Evolutionary conservation across 192 early-diverging fungal genomes (phyloP), one percentile per base, ranked within the genome.

Genomic region (Mortierella claussenii): DNA sequence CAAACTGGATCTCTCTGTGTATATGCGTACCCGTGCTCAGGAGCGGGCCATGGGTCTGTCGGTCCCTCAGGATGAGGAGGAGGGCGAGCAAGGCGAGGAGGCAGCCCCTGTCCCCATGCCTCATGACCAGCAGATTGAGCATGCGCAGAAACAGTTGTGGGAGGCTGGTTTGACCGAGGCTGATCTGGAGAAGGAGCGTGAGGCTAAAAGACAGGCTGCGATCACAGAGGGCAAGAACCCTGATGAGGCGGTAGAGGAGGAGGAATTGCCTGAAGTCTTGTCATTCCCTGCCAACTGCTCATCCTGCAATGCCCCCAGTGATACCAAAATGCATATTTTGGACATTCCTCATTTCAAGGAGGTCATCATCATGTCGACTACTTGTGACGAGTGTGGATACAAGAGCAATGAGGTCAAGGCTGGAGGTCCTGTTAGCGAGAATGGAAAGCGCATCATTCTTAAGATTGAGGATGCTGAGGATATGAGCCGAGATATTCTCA

Each of bases 321-420:
- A 94, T 30, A 96, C 95, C 50, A 94, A 90, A 45, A 96, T 97
- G 95, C 93, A 96, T 37, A 78, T 96, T 63, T 60, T 97, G 50
- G 86, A 95, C 55, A 96, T 97, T 66, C 96, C 96, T 37, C 95
- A 98, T 66, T 98, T 98, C 76, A 97, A 96, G 74, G 91, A 98
- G 56, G 93, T 97, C 13, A 90, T 98, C 47, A 93, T 98, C 65
- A 97, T 97, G 96, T 89, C 95, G 17, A 97, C 95, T 3, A 84
- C 85, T 46, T 98, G 96, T 81, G 94, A 97, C 44, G 62, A 79
- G 24, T 98, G 96, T 76, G 96, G 95, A 12, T 98, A 93, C 86
- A 97, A 96, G 87, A 91, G 87, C 50, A 98, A 97, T 79, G 96
- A 98, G 80, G 95, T 98, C 67, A 98, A 98, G 83, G 89, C 95